Base-by-base conservation (phyloP, 225 moss, liverwort and hornwort species). In the Antitrichia curtipendula region DNA sequence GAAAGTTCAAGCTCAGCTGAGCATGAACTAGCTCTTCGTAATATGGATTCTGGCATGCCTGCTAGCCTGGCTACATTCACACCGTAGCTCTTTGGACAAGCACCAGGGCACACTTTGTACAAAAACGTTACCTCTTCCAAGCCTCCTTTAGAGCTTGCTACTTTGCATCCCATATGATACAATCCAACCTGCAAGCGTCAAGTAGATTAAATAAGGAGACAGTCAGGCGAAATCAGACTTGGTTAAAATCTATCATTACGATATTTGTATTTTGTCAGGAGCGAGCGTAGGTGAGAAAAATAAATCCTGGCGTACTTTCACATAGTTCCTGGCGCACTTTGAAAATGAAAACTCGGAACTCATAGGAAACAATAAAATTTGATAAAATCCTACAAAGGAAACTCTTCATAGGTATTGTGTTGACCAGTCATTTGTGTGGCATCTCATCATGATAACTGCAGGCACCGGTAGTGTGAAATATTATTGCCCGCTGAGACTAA, bases 11-110 rank as follows among this genome's bases (percentile, higher is more conserved):
- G 94, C 90, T 98, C 96, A 89, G 93, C 91, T 57, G 98, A 95
- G 85, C 96, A 89, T 54, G 83, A 88, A 85, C 93, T 91, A 61
- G 96, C 98, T 93, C 98, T 89, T 80, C 73, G 87, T 65, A 98
- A 92, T 34, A 98, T 92, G 56, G 95, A 87, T 78, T 96, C 98
- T 85, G 96, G 96, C 89, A 98, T 96, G 91, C 98, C 98, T 86
- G 99, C 99, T 68, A 99, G 95, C 71, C 99, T 95, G 41, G 99
- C 99, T 45, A 99, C 99, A 88, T 99, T 99, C n/a, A 99, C 96
- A 84, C 99, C 99, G 80, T 99, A 99, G 82, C 99, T 99, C 92
- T 96, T 97, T 14, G 99, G 99, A 86, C 99, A 99, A 88, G 96
- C 95, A 80, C 99, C 99, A 74, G 91, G 86, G 57, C 95, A 91